These are phyloP conservation scores for Colletotrichum destructivum DNA, from an alignment of 2,329 filamentous ascomycete genomes.

Conservation along the genomic window DNA sequence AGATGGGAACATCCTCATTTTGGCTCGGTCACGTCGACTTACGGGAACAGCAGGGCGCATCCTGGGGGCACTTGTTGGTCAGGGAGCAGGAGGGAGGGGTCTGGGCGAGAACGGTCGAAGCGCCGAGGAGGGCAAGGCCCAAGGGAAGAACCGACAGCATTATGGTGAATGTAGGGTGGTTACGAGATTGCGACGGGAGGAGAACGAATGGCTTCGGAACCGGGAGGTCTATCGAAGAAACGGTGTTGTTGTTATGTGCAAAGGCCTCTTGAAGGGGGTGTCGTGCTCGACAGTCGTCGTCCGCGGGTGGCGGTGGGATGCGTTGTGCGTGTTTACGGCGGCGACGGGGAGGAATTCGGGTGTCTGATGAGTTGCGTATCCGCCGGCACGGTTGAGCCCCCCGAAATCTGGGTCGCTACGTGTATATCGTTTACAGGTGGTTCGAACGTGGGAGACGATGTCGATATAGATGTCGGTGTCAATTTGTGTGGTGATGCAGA, in stretches of 20 bases:
- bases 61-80: conserved; percentile 76
- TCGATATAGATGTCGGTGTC: not conserved
- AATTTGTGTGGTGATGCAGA: conserved; percentile 1
- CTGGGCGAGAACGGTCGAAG: conserved; percentile 55
- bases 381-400: not conserved
- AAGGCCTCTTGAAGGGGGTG: not conserved
- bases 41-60: conserved; percentile 86
- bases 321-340: conserved; percentile 23
- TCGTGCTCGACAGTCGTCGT: conserved; percentile 20
- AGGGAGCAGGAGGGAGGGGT: conserved; percentile 60
- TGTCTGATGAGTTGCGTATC: conserved; percentile 22
- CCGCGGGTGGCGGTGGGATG: conserved; percentile 21
- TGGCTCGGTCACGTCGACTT: conserved; percentile 56
- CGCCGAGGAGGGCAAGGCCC: conserved; percentile 57
- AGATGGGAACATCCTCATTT: not conserved
- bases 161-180: conserved; percentile 10
- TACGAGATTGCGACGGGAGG: conserved; percentile 11
- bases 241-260: not conserved
- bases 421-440: not conserved
- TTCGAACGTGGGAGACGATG: not conserved
- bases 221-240: not conserved
- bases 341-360: conserved; percentile 28
- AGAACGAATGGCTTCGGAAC: conserved; percentile 6
- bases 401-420: not conserved
- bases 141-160: conserved; percentile 48